These are phyloP conservation scores for Trematosphaeria pertusa DNA, from an alignment of 2,329 filamentous ascomycete genomes.

Conservation along the genomic window DNA sequence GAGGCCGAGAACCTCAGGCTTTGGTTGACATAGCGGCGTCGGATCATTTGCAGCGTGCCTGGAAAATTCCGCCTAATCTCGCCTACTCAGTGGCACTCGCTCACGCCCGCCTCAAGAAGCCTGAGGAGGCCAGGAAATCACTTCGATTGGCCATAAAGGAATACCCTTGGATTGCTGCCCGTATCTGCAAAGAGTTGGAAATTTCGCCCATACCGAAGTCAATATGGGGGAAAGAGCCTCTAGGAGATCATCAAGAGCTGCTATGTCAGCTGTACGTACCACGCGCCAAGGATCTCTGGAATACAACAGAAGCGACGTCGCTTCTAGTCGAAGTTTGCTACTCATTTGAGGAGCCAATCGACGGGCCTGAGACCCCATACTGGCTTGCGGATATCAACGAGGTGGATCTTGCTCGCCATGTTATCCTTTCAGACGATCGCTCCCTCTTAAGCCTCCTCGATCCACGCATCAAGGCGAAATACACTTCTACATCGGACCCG, in stretches of 20 bases:
- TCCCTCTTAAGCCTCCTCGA: slow-evolving; percentile 75
- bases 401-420: slow-evolving; percentile 71
- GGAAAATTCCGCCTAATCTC: slow-evolving; percentile 70
- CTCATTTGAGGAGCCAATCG: slow-evolving; percentile 45
- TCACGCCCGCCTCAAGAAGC: slow-evolving; percentile 72
- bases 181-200: slow-evolving; percentile 80
- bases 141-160: slow-evolving; percentile 72
- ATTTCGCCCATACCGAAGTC: slow-evolving; percentile 76
- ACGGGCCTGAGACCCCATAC: slow-evolving; percentile 36
- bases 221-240: slow-evolving; percentile 80
- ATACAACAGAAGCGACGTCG: slow-evolving; percentile 72
- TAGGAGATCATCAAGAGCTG: slow-evolving; percentile 70
- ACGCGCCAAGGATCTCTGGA: slow-evolving; percentile 84
- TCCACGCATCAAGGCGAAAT: slow-evolving; percentile 61
- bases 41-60: slow-evolving; percentile 55
- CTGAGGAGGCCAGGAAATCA: slow-evolving; percentile 67
- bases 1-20: slow-evolving; percentile 77
- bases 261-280: slow-evolving; percentile 78
- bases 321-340: slow-evolving; percentile 75
- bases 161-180: slow-evolving; percentile 84
- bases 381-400: slow-evolving; percentile 40
- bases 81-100: slow-evolving; percentile 80
- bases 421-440: slow-evolving; percentile 78
- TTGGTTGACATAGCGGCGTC: slow-evolving; percentile 72
- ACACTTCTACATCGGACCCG: slow-evolving; percentile 77